Conservation (phyloP, 108 stramenopile species). For the Pelagomonas calceolata region DNA sequence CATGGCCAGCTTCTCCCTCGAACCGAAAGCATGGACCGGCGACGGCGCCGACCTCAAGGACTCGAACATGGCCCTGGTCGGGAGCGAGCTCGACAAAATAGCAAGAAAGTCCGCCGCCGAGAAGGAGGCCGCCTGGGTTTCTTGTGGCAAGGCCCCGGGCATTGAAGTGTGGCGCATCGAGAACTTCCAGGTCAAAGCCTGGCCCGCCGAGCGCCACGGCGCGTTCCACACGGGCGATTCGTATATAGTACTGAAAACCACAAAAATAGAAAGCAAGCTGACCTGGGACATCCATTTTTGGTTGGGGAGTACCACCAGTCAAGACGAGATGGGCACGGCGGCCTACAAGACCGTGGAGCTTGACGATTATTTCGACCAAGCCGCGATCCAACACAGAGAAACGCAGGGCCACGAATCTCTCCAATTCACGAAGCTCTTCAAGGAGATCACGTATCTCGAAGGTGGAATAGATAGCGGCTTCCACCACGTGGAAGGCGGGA, state of each 20-base stretch:
- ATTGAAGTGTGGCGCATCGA: conserved; percentile 74
- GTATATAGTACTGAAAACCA: conserved; percentile 65
- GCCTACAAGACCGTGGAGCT: conserved; percentile 85
- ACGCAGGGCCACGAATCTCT: conserved; percentile 63
- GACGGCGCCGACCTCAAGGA: too few species aligned
- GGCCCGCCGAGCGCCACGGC: conserved; percentile 49
- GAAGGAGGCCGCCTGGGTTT: conserved; percentile 7
- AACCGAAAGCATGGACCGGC: too few species aligned
- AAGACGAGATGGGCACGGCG: conserved; percentile 79
- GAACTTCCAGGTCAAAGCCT: conserved; percentile 44
- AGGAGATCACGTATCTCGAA: conserved; percentile 53
- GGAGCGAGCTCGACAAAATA: not conserved
- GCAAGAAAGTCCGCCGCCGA: not conserved
- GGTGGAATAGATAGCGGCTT: conserved; percentile 83
- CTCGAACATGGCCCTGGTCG: not conserved
- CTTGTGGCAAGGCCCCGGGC: conserved; percentile 37
- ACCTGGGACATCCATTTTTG: conserved; percentile 62
- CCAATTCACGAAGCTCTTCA: conserved; percentile 46
- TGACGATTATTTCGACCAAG: conserved; percentile 69
- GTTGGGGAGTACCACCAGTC: conserved; percentile 68
- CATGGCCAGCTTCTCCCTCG: too few species aligned
- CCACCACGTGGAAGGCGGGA: conserved; percentile 53
- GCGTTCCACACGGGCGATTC: conserved; percentile 72
- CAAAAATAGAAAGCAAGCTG: conserved; percentile 25
- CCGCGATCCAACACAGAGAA: conserved; percentile 76